Evolutionary conservation across 2,329 filamentous ascomycete genomes (phyloP), one percentile per base, ranked within the genome.

Genomic region (Diaporthe humulicola): DNA sequence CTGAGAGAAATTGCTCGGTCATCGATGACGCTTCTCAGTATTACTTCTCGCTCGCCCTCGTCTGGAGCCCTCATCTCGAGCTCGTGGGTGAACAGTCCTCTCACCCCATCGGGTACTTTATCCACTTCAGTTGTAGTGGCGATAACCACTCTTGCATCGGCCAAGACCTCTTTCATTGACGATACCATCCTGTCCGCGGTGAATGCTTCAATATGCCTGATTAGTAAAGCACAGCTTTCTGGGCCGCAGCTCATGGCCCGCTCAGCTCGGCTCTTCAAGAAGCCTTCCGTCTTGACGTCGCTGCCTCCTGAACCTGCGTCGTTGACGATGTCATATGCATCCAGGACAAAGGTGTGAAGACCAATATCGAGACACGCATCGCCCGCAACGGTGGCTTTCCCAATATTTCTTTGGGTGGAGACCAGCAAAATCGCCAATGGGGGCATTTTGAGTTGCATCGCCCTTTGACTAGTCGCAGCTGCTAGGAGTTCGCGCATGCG

Each of bases 71-170:
- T 91, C 90, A 99, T 95, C 81, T 98, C 96, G 56, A 99, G 88
- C 83, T 99, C 97, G 80, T 99, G 96, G 0, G 95, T 98, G 82
- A 99, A 98, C 3, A 98, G 87, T 15, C 95, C 95, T 71, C 97
- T 91, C 28, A 98, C 92, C 0, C 94, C 94, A 79, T 98, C 96
- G 0, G 96, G 94, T 1, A 99, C 91, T 83, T 98, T 97, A 81
- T 98, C 97, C 0, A 98, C 92, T 78, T 98, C 96, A 9, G 95
- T 98, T 0, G 96, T 98, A 0, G 97, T 99, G 0, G 97, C 96
- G 78, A 99, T 92, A 33, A 99, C 85, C 3, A 98, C 94, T 72
- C 97, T 89, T 4, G 92, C 92, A 61, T 94, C 93, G n/a, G 90
- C 88, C 30, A 98, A 85, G 3, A 98, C 92, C 76, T 98, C 94